Evolutionary conservation across 2,329 filamentous ascomycete genomes (phyloP), one percentile per base, ranked within the genome.

Genomic region (Penicillium psychrosexuale): DNA sequence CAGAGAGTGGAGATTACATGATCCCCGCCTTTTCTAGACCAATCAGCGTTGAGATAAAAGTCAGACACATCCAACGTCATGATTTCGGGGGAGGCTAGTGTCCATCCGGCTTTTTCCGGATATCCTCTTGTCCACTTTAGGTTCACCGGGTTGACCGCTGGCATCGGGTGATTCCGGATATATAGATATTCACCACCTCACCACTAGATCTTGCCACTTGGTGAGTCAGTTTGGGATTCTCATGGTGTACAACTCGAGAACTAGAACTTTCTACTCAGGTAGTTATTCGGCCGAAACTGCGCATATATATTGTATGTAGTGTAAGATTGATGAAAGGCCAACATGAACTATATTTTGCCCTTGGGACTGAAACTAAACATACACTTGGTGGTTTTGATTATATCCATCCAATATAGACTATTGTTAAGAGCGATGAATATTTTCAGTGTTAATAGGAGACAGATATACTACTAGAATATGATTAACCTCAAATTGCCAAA

Each of bases 91-190:
- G 33, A 44, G 30, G 31, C 33, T 49, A 15, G 19, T 15, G 9
- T 40, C 40, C 39, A 43, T 44, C 66, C 69, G 66, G 24, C 15
- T 63, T 67, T 45, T 57, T 53, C 68, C 69, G 68, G 61, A 11
- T 24, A 8, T 30, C 8, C 33, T 46, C 63, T 64, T 69, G 66
- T 61, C 67, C 63, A 56, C 61, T 67, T 71, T 67, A 38, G 66
- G 67, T 63, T 70, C 68, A 71, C 69, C 68, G 69, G 50, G 47
- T 43, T 47, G 34, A 47, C 55, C 55, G 49, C 46, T 57, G 57
- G 27, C 2, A 4, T 67, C 66, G 67, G 68, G 53, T 27, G 42
- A 58, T 57, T 44, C 31, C 60, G 66, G 65, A 6, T 24, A 24
- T 24, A 24, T 5, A 36, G 43, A 15, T 13, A 33, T 33, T 6